Conservation (phyloP, 495 filamentous ascomycete genomes). For the Penicillium crystallinum region DNA sequence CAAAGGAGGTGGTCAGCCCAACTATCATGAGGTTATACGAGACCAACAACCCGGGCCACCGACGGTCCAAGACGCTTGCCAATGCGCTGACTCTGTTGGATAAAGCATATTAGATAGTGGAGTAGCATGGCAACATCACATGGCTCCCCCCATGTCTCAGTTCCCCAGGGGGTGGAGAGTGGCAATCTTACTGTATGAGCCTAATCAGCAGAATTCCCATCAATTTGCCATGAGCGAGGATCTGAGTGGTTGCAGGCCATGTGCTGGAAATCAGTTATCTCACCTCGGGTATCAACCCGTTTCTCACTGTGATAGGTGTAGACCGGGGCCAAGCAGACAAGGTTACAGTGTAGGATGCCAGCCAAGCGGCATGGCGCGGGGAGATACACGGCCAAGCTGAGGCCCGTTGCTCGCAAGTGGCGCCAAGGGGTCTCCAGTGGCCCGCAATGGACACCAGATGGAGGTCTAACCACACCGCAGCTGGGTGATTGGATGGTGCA, state of each 20-base stretch:
- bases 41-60: background rate
- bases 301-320: background rate
- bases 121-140: background rate
- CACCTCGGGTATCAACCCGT: conserved; percentile 2
- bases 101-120: background rate
- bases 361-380: conserved; percentile 6
- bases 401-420: background rate
- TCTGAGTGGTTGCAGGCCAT: background rate
- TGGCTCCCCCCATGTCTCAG: background rate
- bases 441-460: background rate
- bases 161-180: background rate
- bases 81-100: background rate
- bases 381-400: background rate
- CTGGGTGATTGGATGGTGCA: conserved; percentile 4
- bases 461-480: background rate
- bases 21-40: background rate
- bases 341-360: conserved; percentile 5
- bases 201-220: background rate
- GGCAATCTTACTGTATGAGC: background rate
- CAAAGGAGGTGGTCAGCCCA: background rate
- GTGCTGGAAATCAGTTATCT: conserved; percentile 1
- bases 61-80: background rate
- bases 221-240: background rate
- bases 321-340: background rate
- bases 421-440: background rate